phyloP scores from a whole-genome alignment of 78 protist species.

The slime mould (Dictyostelium discoideum) region DNA sequence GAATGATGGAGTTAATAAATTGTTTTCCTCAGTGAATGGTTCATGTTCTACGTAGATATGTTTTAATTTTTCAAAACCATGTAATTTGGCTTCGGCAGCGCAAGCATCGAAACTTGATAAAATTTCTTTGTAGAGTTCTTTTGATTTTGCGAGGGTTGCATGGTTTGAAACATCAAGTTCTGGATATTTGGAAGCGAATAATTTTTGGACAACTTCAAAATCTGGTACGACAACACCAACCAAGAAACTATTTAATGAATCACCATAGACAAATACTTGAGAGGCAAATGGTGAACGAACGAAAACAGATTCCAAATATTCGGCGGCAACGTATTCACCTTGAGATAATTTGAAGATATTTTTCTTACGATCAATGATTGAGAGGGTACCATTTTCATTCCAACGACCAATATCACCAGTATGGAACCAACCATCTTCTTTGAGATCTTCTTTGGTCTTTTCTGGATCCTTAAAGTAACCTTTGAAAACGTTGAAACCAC shows the following conservation, averaged over 20 bases:
- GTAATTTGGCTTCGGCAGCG: conserved; percentile 74
- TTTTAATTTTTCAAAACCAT: conserved; percentile 77
- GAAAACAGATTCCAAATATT: conserved; percentile 77
- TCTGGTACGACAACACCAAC: conserved; percentile 88
- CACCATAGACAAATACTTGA: conserved; percentile 86
- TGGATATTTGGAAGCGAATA: conserved; percentile 15
- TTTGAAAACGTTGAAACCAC: conserved; percentile 90
- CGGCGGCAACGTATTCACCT: conserved; percentile 98
- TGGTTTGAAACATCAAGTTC: conserved; percentile 7
- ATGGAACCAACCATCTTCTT: conserved; percentile 95
- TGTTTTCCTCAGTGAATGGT: conserved; percentile 84
- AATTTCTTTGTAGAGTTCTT: conserved; percentile 56
- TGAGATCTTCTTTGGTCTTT: conserved; percentile 88
- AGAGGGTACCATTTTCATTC: conserved; percentile 83
- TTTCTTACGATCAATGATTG: conserved; percentile 96
- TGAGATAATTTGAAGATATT: conserved; percentile 95
- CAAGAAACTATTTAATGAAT: conserved; percentile 68
- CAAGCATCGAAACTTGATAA: conserved; percentile 46
- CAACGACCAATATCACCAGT: conserved; percentile 98
- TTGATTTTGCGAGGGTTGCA: background rate
- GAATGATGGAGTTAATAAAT: conserved; percentile 89
- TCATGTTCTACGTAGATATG: conserved; percentile 69
- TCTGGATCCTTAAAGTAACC: conserved; percentile 95
- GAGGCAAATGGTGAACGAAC: conserved; percentile 68
- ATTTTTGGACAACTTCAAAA: conserved; percentile 44